A percentile compares a stretch with the other conserved stretches of the same genome.
phyloP scores from a whole-genome alignment of 163 green algal genomes.

The Prototheca wickerhamii region DNA sequence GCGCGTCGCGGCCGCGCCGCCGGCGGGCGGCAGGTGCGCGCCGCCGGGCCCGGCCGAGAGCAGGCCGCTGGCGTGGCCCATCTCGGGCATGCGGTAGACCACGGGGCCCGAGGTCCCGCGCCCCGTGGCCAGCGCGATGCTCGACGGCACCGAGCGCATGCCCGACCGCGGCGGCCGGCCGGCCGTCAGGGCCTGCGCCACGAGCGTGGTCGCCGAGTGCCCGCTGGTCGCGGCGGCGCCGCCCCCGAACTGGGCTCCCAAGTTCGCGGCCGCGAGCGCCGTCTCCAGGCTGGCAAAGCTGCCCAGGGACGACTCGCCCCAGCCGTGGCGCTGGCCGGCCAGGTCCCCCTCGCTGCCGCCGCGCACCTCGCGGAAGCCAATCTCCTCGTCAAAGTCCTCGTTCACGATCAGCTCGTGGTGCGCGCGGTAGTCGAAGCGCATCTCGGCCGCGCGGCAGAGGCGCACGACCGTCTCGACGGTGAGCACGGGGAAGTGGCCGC shows the following conservation, averaged over 20 bases:
- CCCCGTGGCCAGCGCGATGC: not conserved
- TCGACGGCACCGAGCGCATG: not conserved
- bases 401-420: slow-evolving; percentile 29
- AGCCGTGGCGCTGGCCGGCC: not conserved
- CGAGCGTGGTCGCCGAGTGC: no score
- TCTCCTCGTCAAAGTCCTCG: slow-evolving; percentile 22
- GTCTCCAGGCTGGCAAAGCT: no score
- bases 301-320: not conserved
- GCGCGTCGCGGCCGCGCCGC: not conserved
- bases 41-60: not conserved
- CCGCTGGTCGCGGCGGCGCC: no score
- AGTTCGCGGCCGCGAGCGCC: no score
- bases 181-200: no score
- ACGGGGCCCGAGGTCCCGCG: not conserved
- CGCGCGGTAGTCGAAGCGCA: slow-evolving; percentile 50
- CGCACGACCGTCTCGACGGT: slow-evolving; percentile 39
- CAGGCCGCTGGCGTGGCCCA: no score
- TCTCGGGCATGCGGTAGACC: not conserved
- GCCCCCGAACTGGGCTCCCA: no score
- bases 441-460: slow-evolving; percentile 50
- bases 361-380: not conserved
- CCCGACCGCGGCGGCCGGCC: no score
- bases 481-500: slow-evolving; percentile 35
- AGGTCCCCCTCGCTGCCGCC: not conserved
- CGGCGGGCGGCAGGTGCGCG: not conserved